Evolutionary conservation across 2,329 filamentous ascomycete genomes (phyloP).

Genomic region (Thyridium curvatum): DNA sequence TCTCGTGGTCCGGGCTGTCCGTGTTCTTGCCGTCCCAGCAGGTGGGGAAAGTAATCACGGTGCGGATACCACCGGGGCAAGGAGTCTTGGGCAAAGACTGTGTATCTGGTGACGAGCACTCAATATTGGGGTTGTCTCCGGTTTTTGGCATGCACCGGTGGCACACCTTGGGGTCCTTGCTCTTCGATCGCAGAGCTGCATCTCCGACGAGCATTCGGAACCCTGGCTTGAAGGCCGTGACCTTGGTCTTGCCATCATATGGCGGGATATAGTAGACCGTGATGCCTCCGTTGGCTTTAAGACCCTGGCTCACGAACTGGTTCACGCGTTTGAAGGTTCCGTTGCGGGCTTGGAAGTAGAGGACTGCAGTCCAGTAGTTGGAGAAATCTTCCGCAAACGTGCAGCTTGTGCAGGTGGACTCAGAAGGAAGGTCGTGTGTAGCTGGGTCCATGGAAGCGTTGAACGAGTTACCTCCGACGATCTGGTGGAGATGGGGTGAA

Average conservation of each 20-base stretch:
- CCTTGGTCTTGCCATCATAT: constrained; percentile 19
- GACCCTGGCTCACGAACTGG: constrained; percentile 16
- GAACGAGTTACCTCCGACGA: constrained; percentile 29
- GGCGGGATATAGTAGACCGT: constrained; percentile 31
- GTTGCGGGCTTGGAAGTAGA: constrained; percentile 13
- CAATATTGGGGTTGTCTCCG: constrained; percentile 17
- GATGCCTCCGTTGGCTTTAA: constrained; percentile 21
- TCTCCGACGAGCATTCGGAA: constrained; percentile 37
- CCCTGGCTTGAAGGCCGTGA: constrained; percentile 31
- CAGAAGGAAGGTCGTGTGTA: constrained; percentile 4
- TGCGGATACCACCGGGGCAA: constrained; percentile 33
- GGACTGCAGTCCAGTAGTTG: constrained; percentile 21
- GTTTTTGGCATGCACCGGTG: constrained; percentile 12
- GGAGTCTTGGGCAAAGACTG: constrained; percentile 27
- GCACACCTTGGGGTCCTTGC: background rate
- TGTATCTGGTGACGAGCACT: constrained; percentile 27
- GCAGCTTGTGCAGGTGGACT: constrained; percentile 11
- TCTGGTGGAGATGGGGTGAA: constrained; percentile 26
- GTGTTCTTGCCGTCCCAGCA: constrained; percentile 50
- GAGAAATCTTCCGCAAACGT: constrained; percentile 22
- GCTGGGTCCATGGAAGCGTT: constrained; percentile 21
- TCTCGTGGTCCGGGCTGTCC: constrained; percentile 40
- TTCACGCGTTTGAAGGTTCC: constrained; percentile 23
- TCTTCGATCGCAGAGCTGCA: constrained; percentile 2
- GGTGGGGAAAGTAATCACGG: constrained; percentile 33